Evolutionary conservation across 2,329 filamentous ascomycete species (phyloP).

Genomic region (Scedosporium apiospermum): DNA sequence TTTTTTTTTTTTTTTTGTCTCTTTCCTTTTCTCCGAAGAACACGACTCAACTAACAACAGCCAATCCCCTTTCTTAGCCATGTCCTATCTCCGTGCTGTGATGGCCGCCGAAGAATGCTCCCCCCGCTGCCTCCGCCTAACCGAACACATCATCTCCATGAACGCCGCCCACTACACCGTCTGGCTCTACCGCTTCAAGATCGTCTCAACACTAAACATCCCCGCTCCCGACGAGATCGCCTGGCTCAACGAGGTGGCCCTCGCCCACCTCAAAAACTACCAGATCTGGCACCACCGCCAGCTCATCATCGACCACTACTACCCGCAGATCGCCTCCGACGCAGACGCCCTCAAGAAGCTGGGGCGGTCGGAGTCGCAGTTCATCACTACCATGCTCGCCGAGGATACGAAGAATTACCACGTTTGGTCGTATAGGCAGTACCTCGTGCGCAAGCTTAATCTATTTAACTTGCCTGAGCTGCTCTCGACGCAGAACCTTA

Average conservation of each 20-base stretch:
- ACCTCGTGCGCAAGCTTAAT: conserved; percentile 53
- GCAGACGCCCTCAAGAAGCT: conserved; percentile 46
- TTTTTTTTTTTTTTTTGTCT: background rate
- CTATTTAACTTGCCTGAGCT: conserved; percentile 66
- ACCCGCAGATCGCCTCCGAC: conserved; percentile 50
- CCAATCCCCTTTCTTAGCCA: conserved; percentile 40
- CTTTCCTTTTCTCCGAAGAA: background rate
- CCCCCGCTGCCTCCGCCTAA: conserved; percentile 67
- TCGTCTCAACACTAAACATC: conserved; percentile 57
- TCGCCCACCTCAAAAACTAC: conserved; percentile 91
- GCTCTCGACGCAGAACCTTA: conserved; percentile 58
- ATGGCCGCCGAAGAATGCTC: conserved; percentile 86
- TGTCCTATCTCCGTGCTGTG: conserved; percentile 84
- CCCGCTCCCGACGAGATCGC: conserved; percentile 62
- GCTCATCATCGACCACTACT: conserved; percentile 51
- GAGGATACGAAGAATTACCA: conserved; percentile 96
- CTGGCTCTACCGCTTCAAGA: conserved; percentile 88
- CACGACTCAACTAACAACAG: no score
- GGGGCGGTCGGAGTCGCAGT: conserved; percentile 58
- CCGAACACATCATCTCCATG: conserved; percentile 80
- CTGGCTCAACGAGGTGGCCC: conserved; percentile 79
- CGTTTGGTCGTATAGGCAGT: conserved; percentile 92
- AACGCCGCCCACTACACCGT: conserved; percentile 98
- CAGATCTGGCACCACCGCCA: conserved; percentile 85
- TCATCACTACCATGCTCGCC: conserved; percentile 71